Evolutionary conservation across 2,329 filamentous ascomycete species (phyloP).

Genomic region (Xylaria sp.): DNA sequence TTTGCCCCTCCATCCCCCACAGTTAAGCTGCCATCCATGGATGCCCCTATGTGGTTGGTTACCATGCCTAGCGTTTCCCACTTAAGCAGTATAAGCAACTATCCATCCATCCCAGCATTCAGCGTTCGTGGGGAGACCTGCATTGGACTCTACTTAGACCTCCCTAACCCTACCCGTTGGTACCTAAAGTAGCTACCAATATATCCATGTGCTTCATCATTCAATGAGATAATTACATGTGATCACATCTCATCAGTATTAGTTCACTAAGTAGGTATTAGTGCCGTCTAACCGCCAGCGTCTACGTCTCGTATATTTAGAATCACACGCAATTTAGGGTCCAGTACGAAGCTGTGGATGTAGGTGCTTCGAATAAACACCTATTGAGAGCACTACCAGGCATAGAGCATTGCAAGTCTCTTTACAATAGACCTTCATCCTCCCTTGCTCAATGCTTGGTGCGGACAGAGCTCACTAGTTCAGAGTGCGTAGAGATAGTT

Average conservation of each 20-base stretch:
- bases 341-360: background rate
- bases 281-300: too few species aligned
- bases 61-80: background rate
- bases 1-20: background rate
- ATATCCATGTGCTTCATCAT: too few species aligned
- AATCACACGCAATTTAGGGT: background rate
- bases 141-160: background rate
- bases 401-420: background rate
- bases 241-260: too few species aligned
- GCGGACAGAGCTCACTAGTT: too few species aligned
- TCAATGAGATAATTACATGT: too few species aligned
- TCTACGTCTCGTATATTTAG: background rate
- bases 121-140: background rate
- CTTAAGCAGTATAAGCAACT: slow-evolving; percentile 22
- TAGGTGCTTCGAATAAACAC: background rate
- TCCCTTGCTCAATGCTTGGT: too few species aligned
- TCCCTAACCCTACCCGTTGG: too few species aligned
- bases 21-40: background rate
- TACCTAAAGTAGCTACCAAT: too few species aligned
- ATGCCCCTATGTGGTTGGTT: background rate
- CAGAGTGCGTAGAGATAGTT: too few species aligned
- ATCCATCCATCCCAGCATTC: background rate
- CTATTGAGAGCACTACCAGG: background rate
- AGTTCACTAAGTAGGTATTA: too few species aligned
- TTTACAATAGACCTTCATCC: background rate